Percentiles rank a stretch among this genome's conserved stretches.
Conservation (phyloP, 2,329 filamentous ascomycete genomes). For the Biscogniauxia marginata region DNA sequence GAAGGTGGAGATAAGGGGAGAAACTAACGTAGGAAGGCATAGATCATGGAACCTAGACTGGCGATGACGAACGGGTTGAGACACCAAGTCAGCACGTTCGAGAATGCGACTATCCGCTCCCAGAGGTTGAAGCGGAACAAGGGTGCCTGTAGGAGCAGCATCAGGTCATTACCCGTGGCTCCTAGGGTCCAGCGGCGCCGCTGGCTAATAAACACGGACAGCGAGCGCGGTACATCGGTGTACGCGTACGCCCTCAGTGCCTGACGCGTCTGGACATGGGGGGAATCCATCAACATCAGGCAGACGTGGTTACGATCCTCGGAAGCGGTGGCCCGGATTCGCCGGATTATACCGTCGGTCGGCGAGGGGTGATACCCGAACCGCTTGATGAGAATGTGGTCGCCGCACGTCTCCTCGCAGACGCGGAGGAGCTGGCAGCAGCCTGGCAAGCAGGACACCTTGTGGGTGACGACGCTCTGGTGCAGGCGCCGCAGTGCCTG, state of each 20-base stretch:
- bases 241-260: slow-evolving; percentile 46
- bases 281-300: slow-evolving; percentile 46
- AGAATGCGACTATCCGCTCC: slow-evolving; percentile 44
- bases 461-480: slow-evolving; percentile 48
- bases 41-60: slow-evolving; percentile 17
- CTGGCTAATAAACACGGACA: slow-evolving; percentile 48
- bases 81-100: slow-evolving; percentile 46
- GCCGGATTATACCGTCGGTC: slow-evolving; percentile 47
- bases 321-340: slow-evolving; percentile 48
- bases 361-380: slow-evolving; percentile 50
- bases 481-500: slow-evolving; percentile 48
- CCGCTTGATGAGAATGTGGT: slow-evolving; percentile 43
- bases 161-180: slow-evolving; percentile 48
- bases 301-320: slow-evolving; percentile 51
- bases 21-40: slow-evolving; percentile 20
- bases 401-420: slow-evolving; percentile 48
- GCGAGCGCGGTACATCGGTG: slow-evolving; percentile 44
- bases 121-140: slow-evolving; percentile 44
- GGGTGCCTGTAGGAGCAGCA: slow-evolving; percentile 43
- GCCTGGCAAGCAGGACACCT: slow-evolving; percentile 48
- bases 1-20: neutral
- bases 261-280: slow-evolving; percentile 44
- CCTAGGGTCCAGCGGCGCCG: slow-evolving; percentile 49
- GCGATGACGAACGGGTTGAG: slow-evolving; percentile 46
- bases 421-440: slow-evolving; percentile 51